Evolutionary conservation across 495 filamentous ascomycete genomes (phyloP).

Genomic region (Trichoderma gamsii): DNA sequence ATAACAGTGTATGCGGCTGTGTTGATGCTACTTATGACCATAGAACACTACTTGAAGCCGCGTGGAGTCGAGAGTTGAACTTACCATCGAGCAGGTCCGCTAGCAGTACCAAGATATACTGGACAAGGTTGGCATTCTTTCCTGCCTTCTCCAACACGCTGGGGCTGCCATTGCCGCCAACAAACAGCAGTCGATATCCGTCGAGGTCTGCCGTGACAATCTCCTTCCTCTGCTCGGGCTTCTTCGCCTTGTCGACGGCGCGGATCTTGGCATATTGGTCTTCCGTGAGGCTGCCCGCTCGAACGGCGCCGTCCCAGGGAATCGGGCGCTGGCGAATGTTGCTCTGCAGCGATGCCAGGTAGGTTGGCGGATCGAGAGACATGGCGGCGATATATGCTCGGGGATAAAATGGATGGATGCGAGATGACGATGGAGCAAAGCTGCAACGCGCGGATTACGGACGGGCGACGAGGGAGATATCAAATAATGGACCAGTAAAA

Average conservation of each 20-base stretch:
- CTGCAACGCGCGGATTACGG: background rate
- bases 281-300: constrained; percentile 89
- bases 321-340: constrained; percentile 93
- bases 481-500: background rate
- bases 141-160: constrained; percentile 78
- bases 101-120: constrained; percentile 87
- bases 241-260: constrained; percentile 92
- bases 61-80: constrained; percentile 17
- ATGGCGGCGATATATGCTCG: constrained; percentile 38
- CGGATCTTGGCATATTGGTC: constrained; percentile 93
- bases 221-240: constrained; percentile 69
- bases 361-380: constrained; percentile 86
- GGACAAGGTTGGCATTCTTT: constrained; percentile 78
- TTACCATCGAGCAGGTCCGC: constrained; percentile 82
- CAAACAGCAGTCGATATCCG: constrained; percentile 70
- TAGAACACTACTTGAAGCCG: background rate
- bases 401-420: background rate
- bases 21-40: no score
- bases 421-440: background rate
- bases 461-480: background rate
- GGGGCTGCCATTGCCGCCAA: constrained; percentile 59
- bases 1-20: no score
- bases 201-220: constrained; percentile 72
- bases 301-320: constrained; percentile 95
- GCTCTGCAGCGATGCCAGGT: constrained; percentile 84